Conservation (phyloP, 2,329 filamentous ascomycete species). For the Didymella pinodella region DNA sequence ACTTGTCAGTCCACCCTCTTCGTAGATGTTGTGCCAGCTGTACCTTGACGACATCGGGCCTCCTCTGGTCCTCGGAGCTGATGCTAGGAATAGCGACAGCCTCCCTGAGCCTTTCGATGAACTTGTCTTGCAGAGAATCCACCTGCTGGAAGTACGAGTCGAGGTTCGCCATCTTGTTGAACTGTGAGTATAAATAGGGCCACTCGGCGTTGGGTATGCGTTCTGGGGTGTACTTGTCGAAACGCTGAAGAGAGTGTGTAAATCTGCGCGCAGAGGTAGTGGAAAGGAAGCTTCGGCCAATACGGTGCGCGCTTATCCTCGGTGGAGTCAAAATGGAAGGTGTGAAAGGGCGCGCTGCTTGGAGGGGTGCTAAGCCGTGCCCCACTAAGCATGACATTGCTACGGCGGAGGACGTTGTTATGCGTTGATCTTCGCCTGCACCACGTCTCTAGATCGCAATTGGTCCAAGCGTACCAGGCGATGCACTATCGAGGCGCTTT, state of each 20-base stretch:
- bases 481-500: not conserved
- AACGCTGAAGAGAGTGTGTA: conserved; percentile 17
- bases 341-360: conserved; percentile 26
- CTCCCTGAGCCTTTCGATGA: conserved; percentile 88
- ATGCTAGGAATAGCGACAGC: conserved; percentile 97
- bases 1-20: conserved; percentile 9
- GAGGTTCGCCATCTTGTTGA: conserved; percentile 80
- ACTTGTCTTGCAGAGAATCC: conserved; percentile 77
- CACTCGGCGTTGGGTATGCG: conserved; percentile 45
- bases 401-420: conserved; percentile 16
- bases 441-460: not conserved
- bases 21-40: conserved; percentile 18
- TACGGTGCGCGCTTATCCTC: conserved; percentile 41
- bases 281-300: conserved; percentile 25
- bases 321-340: conserved; percentile 46
- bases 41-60: conserved; percentile 87
- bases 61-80: conserved; percentile 87
- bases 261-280: conserved; percentile 22
- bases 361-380: conserved; percentile 16
- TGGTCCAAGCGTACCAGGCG: conserved; percentile 19
- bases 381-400: conserved; percentile 20
- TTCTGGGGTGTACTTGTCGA: conserved; percentile 30
- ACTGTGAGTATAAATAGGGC: conserved; percentile 59
- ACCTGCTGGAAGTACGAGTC: conserved; percentile 94
- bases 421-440: conserved; percentile 10